These are phyloP conservation scores for Viridothelium virens DNA, from an alignment of 495 filamentous ascomycete genomes.

Conservation along the genomic window DNA sequence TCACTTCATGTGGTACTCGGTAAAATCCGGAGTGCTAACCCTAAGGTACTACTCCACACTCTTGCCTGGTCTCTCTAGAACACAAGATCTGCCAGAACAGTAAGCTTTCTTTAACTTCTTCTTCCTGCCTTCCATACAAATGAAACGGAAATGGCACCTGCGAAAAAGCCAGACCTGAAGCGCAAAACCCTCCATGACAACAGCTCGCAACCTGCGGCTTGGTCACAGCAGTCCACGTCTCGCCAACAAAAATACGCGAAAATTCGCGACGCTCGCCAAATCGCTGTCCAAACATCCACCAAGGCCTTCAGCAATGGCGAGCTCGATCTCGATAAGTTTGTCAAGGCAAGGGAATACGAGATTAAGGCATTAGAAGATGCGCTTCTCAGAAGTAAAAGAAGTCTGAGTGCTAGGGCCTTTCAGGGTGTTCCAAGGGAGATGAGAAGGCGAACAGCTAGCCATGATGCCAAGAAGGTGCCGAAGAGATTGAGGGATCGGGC, in stretches of 20 bases:
- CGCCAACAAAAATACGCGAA: conserved; percentile 4
- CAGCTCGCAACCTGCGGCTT: neutral
- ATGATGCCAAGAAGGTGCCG: conserved; percentile 90
- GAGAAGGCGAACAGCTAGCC: conserved; percentile 80
- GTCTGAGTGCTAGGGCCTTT: conserved; percentile 67
- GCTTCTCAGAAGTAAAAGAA: conserved; percentile 63
- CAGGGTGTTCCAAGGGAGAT: conserved; percentile 80
- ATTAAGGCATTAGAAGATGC: conserved; percentile 75
- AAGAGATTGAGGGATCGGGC: conserved; percentile 63
- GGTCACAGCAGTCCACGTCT: neutral
- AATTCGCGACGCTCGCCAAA: conserved; percentile 54
- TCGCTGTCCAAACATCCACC: conserved; percentile 63
- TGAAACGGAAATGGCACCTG: neutral
- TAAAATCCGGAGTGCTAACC: too few species aligned
- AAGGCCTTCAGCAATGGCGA: conserved; percentile 69
- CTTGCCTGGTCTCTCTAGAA: too few species aligned
- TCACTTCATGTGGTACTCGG: too few species aligned
- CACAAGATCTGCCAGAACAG: too few species aligned
- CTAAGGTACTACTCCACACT: too few species aligned
- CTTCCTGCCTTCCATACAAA: neutral
- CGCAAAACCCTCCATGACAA: neutral
- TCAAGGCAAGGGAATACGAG: conserved; percentile 76
- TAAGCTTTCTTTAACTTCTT: neutral
- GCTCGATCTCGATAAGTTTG: conserved; percentile 72
- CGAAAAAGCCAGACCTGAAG: neutral